These are phyloP conservation scores for Sarocladium oryzae DNA, from an alignment of 2,329 filamentous ascomycete species.

Conservation along the genomic window DNA sequence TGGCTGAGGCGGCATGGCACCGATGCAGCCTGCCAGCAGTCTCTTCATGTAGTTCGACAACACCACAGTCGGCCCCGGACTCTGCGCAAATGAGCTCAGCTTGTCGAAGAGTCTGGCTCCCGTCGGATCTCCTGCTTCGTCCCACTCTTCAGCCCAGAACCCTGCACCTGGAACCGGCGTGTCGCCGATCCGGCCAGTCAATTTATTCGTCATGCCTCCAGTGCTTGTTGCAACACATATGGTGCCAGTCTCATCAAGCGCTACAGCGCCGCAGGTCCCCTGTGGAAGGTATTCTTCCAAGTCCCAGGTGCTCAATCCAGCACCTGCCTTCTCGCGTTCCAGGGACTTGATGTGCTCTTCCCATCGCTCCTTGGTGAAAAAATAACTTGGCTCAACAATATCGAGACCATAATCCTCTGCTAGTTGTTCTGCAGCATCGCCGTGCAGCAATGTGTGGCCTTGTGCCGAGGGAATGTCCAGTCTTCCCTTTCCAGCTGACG, in stretches of 20 bases:
- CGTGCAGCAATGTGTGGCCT: constrained; percentile 65
- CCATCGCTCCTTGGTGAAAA: constrained; percentile 73
- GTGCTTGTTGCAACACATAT: constrained; percentile 63
- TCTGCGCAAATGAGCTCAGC: background rate
- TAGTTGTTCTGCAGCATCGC: constrained; percentile 60
- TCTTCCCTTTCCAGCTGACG: background rate
- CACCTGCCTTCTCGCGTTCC: constrained; percentile 38
- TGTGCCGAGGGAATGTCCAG: constrained; percentile 51
- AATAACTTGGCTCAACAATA: constrained; percentile 64
- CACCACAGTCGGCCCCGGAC: constrained; percentile 4
- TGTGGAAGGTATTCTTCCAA: constrained; percentile 65
- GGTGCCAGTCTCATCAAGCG: constrained; percentile 68
- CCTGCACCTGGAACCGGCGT: constrained; percentile 79
- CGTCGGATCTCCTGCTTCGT: constrained; percentile 36
- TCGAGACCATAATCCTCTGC: constrained; percentile 64
- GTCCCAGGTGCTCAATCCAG: constrained; percentile 44
- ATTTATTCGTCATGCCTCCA: constrained; percentile 83
- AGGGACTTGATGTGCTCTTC: constrained; percentile 64
- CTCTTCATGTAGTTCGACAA: constrained; percentile 34
- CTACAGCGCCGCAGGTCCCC: constrained; percentile 79
- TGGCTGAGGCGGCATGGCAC: constrained; percentile 23
- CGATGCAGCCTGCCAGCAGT: constrained; percentile 52
- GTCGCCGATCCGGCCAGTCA: constrained; percentile 78
- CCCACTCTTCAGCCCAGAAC: constrained; percentile 87
- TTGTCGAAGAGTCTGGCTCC: constrained; percentile 9